These are phyloP conservation scores for Boletellus emodensis DNA, from an alignment of 768 basidiomycete species.

Conservation along the genomic window DNA sequence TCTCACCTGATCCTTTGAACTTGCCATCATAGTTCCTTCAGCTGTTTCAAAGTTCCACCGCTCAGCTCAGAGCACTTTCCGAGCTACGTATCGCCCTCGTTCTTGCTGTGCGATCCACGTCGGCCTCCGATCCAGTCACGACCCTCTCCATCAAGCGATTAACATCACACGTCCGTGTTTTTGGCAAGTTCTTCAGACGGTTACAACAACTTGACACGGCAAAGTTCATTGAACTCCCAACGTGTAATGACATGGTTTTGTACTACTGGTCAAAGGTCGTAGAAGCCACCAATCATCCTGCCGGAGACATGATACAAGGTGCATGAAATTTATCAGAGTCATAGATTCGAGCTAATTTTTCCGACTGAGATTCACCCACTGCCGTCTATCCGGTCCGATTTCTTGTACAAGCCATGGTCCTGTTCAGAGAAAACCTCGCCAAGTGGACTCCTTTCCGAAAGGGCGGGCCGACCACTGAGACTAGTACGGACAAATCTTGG, in stretches of 20 bases:
- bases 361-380: slow-evolving; percentile 49
- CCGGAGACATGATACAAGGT: slow-evolving; percentile 57
- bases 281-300: slow-evolving; percentile 53
- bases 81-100: slow-evolving; percentile 56
- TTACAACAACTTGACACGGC: slow-evolving; percentile 57
- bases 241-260: slow-evolving; percentile 62
- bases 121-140: slow-evolving; percentile 34
- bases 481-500: slow-evolving; percentile 39
- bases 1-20: slow-evolving; percentile 1
- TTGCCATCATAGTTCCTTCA: slow-evolving; percentile 46
- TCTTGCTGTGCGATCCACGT: slow-evolving; percentile 37
- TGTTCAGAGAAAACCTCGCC: slow-evolving; percentile 78
- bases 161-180: slow-evolving; percentile 63
- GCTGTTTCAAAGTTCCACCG: slow-evolving; percentile 56
- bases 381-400: slow-evolving; percentile 75
- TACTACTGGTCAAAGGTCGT: slow-evolving; percentile 82
- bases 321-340: slow-evolving; percentile 5
- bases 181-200: slow-evolving; percentile 79
- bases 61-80: slow-evolving; percentile 52
- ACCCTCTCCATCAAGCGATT: slow-evolving; percentile 51
- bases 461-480: slow-evolving; percentile 55
- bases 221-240: slow-evolving; percentile 61
- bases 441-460: slow-evolving; percentile 70
- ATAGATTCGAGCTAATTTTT: neutral
- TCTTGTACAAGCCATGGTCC: slow-evolving; percentile 78